These are phyloP conservation scores for Diplogelasinospora grovesii DNA, from an alignment of 495 filamentous ascomycete species.

Conservation along the genomic window DNA sequence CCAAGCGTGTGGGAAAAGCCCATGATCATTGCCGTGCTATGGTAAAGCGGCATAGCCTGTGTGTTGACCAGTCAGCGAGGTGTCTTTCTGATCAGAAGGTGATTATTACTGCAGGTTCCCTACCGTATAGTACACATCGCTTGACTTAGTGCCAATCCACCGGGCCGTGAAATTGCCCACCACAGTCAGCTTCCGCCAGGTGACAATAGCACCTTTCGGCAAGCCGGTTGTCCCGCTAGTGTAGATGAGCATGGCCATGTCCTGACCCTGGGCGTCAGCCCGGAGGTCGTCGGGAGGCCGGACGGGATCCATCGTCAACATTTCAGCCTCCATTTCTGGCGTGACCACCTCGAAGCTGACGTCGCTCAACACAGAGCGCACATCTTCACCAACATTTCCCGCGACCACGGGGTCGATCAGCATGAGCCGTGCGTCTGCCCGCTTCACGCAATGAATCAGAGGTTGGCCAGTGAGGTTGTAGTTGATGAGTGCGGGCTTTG, in stretches of 20 bases:
- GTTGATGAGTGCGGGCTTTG: slow-evolving; percentile 88
- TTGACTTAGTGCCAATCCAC: slow-evolving; percentile 50
- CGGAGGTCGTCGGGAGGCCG: slow-evolving; percentile 60
- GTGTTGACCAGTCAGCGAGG: slow-evolving; percentile 1
- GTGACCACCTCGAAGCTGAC: slow-evolving; percentile 59
- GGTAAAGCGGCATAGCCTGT: slow-evolving; percentile 90
- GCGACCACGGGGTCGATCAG: slow-evolving; percentile 68
- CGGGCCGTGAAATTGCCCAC: slow-evolving; percentile 47
- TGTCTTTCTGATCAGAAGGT: not conserved
- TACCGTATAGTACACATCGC: slow-evolving; percentile 78
- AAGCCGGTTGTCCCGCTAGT: slow-evolving; percentile 86
- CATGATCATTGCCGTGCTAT: slow-evolving; percentile 72
- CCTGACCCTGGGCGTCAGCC: slow-evolving; percentile 39
- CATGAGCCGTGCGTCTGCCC: slow-evolving; percentile 61
- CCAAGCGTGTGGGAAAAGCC: slow-evolving; percentile 56
- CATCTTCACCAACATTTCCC: slow-evolving; percentile 38
- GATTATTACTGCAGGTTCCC: too few relatives aligned
- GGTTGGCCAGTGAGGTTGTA: slow-evolving; percentile 77
- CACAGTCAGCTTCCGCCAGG: slow-evolving; percentile 60
- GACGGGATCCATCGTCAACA: slow-evolving; percentile 47
- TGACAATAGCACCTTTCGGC: slow-evolving; percentile 83
- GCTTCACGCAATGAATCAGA: slow-evolving; percentile 70
- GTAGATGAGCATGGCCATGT: slow-evolving; percentile 73
- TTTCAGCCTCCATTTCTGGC: slow-evolving; percentile 55
- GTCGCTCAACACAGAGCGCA: slow-evolving; percentile 31